Evolutionary conservation across 2,329 filamentous ascomycete genomes (phyloP), one percentile per base, ranked within the genome.

Genomic region (Calonectria naviculata): DNA sequence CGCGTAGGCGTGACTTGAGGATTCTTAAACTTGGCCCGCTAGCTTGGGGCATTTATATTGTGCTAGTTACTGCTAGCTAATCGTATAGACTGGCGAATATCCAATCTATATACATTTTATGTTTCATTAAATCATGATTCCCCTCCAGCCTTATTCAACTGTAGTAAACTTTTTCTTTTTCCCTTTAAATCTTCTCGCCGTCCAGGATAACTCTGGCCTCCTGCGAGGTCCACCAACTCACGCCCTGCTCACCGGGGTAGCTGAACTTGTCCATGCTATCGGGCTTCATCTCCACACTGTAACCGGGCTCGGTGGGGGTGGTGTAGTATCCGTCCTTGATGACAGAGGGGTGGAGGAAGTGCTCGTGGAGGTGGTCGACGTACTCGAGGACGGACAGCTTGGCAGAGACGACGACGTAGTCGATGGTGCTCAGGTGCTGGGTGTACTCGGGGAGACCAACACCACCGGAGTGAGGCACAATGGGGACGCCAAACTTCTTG

Each of bases 401-500:
- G 21, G 94, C 95, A 72, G 89, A 93, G 1, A 98, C 94, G 52
- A 93, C 93, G 4, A 98, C 94, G 78, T 98, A 98, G 84, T 98
- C 95, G 76, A 98, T 97, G 17, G 95, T 97, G 84, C 92, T 94
- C 72, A 98, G 85, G 84, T 98, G 95, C 86, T 97, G 94, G 0
- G 95, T 98, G 86, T 98, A 98, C 84, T 98, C 95, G 42, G 95
- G 95, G 73, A 98, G 87, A 7, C 95, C 95, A 2, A 98, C 95
- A 75, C 95, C 95, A 24, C 95, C 95, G 0, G 92, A 94, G 85
- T 98, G 95, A 1, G 95, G 95, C 7, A 98, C 95, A 76, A 97
- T 93, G 17, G 95, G 95, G 4, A 97, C 89, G 64, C 88, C 88
- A 81, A 91, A 92, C 85, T 95, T 95, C 80, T 91, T 92, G 21